Evolutionary conservation across 73 alveolate genomes (phyloP), one percentile per base, ranked within the genome.

Genomic region (Paramecium tetraurelia): DNA sequence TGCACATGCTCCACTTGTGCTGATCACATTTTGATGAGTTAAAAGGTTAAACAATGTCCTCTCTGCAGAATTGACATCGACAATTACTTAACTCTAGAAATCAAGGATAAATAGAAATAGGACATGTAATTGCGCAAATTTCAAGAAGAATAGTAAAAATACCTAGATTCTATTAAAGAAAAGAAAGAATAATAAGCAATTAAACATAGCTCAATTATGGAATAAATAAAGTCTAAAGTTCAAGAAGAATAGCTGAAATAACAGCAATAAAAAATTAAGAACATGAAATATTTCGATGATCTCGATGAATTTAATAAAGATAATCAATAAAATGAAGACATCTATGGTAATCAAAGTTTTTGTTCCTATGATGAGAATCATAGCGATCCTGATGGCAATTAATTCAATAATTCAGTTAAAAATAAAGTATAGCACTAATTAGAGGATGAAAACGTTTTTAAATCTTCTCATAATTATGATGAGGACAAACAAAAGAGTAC

Each of bases 1-100:
- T 96, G 98, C 90, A 88, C 95, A 12, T 96, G 99, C 75, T 68
- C 89, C 27, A 86, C 69, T 14, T 96, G 99, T 92, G 86, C 98
- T 10, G 90, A 95, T 40, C 90, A 80, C 27, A 80, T 80, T 24
- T 43, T 80, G 8, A 33, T 72, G 70, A 41, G 44, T 43, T 46
- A 44, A n/a, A 48, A 41, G 21, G 57, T 31, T 48, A 80, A 46
- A 10, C 8, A 22, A 11, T 80, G 90, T 46, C 90, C 90, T 43
- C 29, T 80, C 1, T 80, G 90, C 18, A 80, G 90, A 80, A 80
- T 46, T 24, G 90, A 80, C 1, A 24, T 80, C 9, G 75, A 41
- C 12, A 80, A 80, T 48, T 80, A 80, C 18, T 35, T 80, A 22
- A 44, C 43, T 24, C 18, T 80, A 80, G 90, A 80, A 35, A 41